Base-by-base conservation (phyloP, 208 protist genomes). In the Trypanosomatidae sp. region DNA sequence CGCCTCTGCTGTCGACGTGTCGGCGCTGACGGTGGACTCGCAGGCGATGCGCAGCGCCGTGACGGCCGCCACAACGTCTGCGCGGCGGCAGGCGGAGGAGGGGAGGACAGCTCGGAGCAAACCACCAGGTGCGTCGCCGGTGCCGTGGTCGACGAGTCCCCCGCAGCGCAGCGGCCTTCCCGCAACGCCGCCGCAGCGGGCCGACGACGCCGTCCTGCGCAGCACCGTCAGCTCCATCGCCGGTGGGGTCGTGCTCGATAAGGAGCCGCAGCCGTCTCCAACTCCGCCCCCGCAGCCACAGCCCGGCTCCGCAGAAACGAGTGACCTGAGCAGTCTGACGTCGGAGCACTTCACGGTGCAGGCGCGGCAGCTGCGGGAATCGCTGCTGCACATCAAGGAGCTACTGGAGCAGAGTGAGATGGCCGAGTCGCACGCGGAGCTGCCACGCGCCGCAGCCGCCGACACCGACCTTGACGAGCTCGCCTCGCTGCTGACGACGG, bases 1-100 rank as follows among this genome's bases (percentile, higher is more conserved):
- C 28, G 76, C 64, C 36, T 89, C 83, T 7, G 71, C 79, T n/a
- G 78, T 93, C 49, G 85, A 93, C 36, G 81, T 93, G 19, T 91
- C 86, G 10, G 88, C 79, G 28, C 62, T 91, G 49, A 91, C 88
- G 19, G 53, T 75, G 15, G 78, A 78, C 69, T 78, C 67, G 9
- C 68, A 74, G 55, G 22, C 55, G 74, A 30, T 79, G 12, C 65
- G 65, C 28, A 46, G 52, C 15, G 65, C 53, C 1, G 70, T 70
- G 36, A n/a, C n/a, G n/a, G n/a, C n/a, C n/a, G n/a, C n/a, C n/a
- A n/a, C n/a, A n/a, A n/a, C n/a, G n/a, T n/a, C n/a, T n/a, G n/a
- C n/a, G n/a, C n/a, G n/a, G n/a, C n/a, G n/a, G n/a, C n/a, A n/a
- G n/a, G n/a, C n/a, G n/a, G n/a, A n/a, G n/a, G n/a, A n/a, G n/a